Conservation (phyloP, 2,329 filamentous ascomycete genomes). For the Claviceps sp. region DNA sequence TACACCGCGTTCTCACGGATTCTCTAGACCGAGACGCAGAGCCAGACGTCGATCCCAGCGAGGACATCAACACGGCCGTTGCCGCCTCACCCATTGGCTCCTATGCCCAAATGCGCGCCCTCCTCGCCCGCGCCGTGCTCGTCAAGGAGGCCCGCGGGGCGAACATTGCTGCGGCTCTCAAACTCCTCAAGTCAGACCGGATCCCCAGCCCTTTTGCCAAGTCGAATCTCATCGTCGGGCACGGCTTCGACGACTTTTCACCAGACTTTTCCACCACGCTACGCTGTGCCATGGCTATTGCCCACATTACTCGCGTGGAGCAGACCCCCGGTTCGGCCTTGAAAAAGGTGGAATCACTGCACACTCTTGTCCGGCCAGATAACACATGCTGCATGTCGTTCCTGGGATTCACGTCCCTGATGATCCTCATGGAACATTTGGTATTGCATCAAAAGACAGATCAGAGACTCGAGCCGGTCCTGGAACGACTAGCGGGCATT, state of each 20-base stretch:
- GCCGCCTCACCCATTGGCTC: conserved; percentile 67
- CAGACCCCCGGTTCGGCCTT: conserved; percentile 20
- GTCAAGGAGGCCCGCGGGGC: conserved; percentile 38
- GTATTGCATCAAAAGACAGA: conserved; percentile 32
- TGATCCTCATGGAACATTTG: conserved; percentile 43
- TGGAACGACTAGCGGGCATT: conserved; percentile 44
- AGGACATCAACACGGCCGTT: conserved; percentile 54
- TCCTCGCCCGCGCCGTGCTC: conserved; percentile 45
- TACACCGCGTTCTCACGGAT: conserved; percentile 55
- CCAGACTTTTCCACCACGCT: conserved; percentile 44
- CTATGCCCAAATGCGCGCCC: conserved; percentile 47
- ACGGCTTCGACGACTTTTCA: conserved; percentile 24
- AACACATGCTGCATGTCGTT: conserved; percentile 34
- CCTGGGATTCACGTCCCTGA: conserved; percentile 45
- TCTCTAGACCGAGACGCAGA: conserved; percentile 42
- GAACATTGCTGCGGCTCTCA: conserved; percentile 42
- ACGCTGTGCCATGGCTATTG: conserved; percentile 46
- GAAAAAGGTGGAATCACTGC: conserved; percentile 33
- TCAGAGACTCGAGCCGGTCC: conserved; percentile 30
- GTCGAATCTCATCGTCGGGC: conserved; percentile 32
- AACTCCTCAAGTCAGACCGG: conserved; percentile 29
- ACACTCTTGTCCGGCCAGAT: conserved; percentile 32
- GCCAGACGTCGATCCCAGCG: conserved; percentile 10
- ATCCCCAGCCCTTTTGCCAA: conserved; percentile 13
- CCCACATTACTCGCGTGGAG: conserved; percentile 37